Percentiles rank a stretch among this genome's conserved stretches.
phyloP scores from a whole-genome alignment of 148 eudicot species.

The Vaccinium darrowii region DNA sequence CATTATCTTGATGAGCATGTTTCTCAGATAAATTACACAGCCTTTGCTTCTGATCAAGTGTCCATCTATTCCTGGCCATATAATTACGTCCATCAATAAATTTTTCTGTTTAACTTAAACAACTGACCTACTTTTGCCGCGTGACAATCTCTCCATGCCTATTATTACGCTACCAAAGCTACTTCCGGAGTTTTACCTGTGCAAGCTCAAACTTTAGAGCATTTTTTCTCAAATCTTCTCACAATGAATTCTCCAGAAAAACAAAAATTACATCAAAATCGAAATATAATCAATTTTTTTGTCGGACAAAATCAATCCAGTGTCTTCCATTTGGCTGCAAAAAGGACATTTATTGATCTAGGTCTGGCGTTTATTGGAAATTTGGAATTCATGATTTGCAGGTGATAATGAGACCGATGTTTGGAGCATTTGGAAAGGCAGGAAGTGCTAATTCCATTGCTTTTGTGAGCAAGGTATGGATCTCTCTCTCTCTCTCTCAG shows the following conservation, averaged over 20 bases:
- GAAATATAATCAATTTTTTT: neutral
- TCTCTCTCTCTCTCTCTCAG: neutral
- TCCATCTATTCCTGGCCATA: neutral
- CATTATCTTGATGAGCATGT: neutral
- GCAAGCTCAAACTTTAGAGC: neutral
- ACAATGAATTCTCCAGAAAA: neutral
- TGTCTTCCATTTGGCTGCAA: neutral
- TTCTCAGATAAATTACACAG: neutral
- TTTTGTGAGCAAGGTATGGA: conserved; percentile 81
- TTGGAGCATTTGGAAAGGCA: conserved; percentile 88
- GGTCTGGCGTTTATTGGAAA: neutral
- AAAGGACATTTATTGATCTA: neutral
- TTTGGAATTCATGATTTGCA: conserved; percentile 32
- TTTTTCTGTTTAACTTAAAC: neutral
- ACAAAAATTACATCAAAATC: neutral
- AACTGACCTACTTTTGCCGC: neutral
- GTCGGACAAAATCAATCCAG: neutral
- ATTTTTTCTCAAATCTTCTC: neutral
- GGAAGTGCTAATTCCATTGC: conserved; percentile 79
- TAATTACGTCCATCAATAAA: neutral
- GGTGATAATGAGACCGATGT: conserved; percentile 96
- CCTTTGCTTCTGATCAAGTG: conserved; percentile 2
- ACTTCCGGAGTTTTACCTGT: neutral
- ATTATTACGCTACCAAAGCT: neutral
- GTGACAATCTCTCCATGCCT: neutral